Evolutionary conservation across 73 alveolate genomes (phyloP).

Genomic region (Paramecium bursaria): DNA sequence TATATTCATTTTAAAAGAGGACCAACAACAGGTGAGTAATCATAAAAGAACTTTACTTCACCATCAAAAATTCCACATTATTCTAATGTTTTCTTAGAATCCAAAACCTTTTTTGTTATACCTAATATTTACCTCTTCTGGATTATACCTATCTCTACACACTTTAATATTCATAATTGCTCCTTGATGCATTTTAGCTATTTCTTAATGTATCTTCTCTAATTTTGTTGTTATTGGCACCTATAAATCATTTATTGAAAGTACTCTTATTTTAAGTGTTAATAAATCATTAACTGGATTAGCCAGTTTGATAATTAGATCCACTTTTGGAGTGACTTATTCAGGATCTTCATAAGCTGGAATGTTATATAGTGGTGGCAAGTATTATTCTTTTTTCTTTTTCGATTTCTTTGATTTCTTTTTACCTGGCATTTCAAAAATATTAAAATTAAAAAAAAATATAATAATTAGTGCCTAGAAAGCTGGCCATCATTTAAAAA

Average conservation of each 20-base stretch:
- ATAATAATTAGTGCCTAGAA: too few relatives aligned
- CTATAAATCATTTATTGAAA: neutral
- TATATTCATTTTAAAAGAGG: constrained; percentile 69
- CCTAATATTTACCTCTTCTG: constrained; percentile 54
- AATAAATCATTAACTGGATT: constrained; percentile 69
- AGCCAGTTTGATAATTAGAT: constrained; percentile 62
- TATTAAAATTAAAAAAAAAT: too few relatives aligned
- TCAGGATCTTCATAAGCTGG: constrained; percentile 71
- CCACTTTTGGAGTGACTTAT: constrained; percentile 69
- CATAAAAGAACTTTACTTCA: constrained; percentile 61
- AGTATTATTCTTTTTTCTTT: constrained; percentile 64
- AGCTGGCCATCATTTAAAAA: too few relatives aligned
- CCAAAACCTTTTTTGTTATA: constrained; percentile 27
- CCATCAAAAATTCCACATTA: constrained; percentile 71
- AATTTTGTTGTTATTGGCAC: constrained; percentile 70
- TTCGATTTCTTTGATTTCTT: constrained; percentile 21
- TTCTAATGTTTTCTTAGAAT: constrained; percentile 67
- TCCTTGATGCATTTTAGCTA: constrained; percentile 71
- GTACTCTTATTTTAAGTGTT: constrained; percentile 57
- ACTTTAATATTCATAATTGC: constrained; percentile 64
- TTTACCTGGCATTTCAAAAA: constrained; percentile 55
- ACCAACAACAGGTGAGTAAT: constrained; percentile 63
- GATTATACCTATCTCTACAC: constrained; percentile 70
- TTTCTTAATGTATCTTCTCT: constrained; percentile 62
- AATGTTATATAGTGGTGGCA: constrained; percentile 60